Base-by-base conservation (phyloP, 805 yeast genomes). In the Saturnispora kantuleensis region DNA sequence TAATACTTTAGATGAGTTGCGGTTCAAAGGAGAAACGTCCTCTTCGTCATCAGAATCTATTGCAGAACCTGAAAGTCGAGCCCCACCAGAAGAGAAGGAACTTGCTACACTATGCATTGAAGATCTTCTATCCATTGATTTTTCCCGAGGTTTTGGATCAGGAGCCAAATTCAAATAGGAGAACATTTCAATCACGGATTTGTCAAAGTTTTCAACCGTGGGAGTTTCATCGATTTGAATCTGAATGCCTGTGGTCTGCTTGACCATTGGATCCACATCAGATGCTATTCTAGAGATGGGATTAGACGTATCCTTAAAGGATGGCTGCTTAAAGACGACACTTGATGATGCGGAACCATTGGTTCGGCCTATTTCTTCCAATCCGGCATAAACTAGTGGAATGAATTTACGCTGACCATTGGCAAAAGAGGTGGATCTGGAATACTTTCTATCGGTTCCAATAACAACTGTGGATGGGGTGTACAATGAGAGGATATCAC, bases 381-480 rank as follows among this genome's bases (percentile, higher is more conserved):
- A 37, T 33, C 55, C 52, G 12, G 55, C 57, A 38, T 58, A 57
- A 18, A 59, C 56, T 5, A 60, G 40, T 5, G 64, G 60, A 16
- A 59, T 49, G 33, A 54, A 52, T 28, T 55, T 52, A 31, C 53
- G 56, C 33, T 54, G 46, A 7, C 36, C n/a, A 31, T 56, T 52
- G 30, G 58, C 29, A n/a, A 59, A 50, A 7, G 63, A 57, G 33
- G 57, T 56, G 32, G 58, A 57, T 47, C 53, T 54, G 39, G 57
- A 52, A 32, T 51, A 47, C n/a, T 41, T 46, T 35, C 50, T 47
- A 34, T 56, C 53, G 10, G 63, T 55, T 10, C 67, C 67, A 4
- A 76, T 69, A 10, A 74, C 60, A 12, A 79, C 70, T 42, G 77
- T 52, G 42, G 71, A 69, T 10, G 89, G 88, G 50, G 71, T 72